phyloP scores from a whole-genome alignment of 805 yeast genomes.

The Starmerella bombicola region DNA sequence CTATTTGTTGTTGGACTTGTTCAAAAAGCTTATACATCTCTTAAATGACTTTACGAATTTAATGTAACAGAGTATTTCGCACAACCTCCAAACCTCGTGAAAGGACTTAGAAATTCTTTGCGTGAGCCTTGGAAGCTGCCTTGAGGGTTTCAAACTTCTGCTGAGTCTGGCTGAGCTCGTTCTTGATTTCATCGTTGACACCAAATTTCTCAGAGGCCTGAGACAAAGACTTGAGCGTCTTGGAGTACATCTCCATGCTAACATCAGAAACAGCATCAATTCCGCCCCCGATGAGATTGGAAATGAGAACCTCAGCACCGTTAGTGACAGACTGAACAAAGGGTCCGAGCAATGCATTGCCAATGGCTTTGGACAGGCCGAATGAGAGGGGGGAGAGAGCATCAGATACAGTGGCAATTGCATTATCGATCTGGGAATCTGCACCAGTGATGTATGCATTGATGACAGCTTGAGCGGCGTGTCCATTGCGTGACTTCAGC shows the following conservation, averaged over 20 bases:
- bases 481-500: constrained; percentile 10
- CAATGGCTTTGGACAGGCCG: constrained; percentile 13
- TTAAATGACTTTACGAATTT: background rate
- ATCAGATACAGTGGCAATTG: constrained; percentile 18
- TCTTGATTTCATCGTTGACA: background rate
- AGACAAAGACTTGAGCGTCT: background rate
- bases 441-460: constrained; percentile 24
- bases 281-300: constrained; percentile 21
- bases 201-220: background rate
- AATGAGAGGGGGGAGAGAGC: constrained; percentile 18
- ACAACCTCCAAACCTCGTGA: background rate
- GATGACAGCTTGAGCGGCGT: constrained; percentile 10
- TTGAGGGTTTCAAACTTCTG: background rate
- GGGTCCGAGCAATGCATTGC: constrained; percentile 7
- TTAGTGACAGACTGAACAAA: constrained; percentile 26
- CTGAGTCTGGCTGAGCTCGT: background rate
- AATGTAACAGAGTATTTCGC: background rate
- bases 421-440: constrained; percentile 27
- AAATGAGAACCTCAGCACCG: constrained; percentile 25
- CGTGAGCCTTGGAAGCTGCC: background rate
- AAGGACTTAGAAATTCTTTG: background rate
- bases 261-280: constrained; percentile 5
- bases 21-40: constrained; percentile 27
- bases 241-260: background rate
- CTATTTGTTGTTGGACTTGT: constrained; percentile 24